Percentiles rank a stretch among this genome's conserved stretches.
Conservation (phyloP, 2,329 filamentous ascomycete genomes). For the Phyllosticta ampelicida region DNA sequence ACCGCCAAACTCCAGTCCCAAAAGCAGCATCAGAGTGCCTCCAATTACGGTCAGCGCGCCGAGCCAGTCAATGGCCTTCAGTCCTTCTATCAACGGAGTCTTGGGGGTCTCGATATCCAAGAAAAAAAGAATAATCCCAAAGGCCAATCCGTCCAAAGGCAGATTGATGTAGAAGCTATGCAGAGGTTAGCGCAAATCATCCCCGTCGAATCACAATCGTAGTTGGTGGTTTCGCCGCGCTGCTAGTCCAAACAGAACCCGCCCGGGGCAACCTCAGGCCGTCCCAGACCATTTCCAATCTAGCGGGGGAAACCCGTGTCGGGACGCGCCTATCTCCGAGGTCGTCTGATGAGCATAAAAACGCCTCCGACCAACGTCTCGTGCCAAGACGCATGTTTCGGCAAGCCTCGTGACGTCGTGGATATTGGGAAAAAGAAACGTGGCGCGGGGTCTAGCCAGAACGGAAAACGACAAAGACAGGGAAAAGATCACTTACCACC, state of each 20-base stretch:
- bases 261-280: neutral
- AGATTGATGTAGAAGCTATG: conserved; percentile 49
- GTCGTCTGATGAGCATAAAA: neutral
- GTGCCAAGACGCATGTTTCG: neutral
- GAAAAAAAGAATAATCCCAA: conserved; percentile 50
- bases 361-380: neutral
- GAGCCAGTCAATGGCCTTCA: conserved; percentile 55
- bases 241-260: neutral
- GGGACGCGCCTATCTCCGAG: neutral
- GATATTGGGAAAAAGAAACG: neutral
- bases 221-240: neutral
- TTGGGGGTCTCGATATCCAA: conserved; percentile 57
- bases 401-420: neutral
- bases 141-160: conserved; percentile 48
- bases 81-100: conserved; percentile 50
- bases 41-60: conserved; percentile 59
- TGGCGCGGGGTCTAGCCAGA: conserved; percentile 25
- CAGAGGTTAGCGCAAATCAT: neutral
- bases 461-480: conserved; percentile 22
- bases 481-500: conserved; percentile 34
- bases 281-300: neutral
- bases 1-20: conserved; percentile 78
- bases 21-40: conserved; percentile 73
- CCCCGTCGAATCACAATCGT: neutral
- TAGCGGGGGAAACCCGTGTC: neutral